Base-by-base conservation (phyloP, 768 basidiomycete genomes). In the Krasilnikovozyma curviuscula region DNA sequence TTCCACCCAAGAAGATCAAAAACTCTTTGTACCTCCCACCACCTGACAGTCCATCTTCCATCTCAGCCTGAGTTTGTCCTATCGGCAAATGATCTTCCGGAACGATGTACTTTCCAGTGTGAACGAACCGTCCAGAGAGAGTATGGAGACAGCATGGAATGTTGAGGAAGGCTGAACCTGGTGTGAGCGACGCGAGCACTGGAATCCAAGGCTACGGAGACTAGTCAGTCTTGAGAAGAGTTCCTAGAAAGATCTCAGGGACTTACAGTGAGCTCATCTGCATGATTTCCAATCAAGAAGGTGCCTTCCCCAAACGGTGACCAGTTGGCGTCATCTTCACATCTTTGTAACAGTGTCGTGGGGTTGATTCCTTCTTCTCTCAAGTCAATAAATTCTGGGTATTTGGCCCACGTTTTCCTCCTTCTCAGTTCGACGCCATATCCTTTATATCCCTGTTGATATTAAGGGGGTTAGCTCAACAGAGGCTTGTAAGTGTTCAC, bases 251-350 rank as follows among this genome's bases (percentile, higher is more conserved):
- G n/a, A n/a, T n/a, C n/a, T 34, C 18, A 16, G 28, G 3, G 23
- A 40, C 61, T 53, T 32, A 64, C 63, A 8, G 89, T 88, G 13
- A 97, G 69, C 57, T 97, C 89, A 66, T 97, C 89, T 0, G 88
- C 81, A 63, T 97, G 89, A 66, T 97, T 95, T 8, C 82, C 86
- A 42, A 97, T 81, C 50, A 97, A 64, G 65, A 93, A 97, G 2
- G 69, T 64, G 1, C 70, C 75, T 0, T 68, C 66, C 7, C 57
- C 59, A 40, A 74, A 59, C 43, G 62, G 60, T 21, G 66, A n/a
- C n/a, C n/a, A n/a, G n/a, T n/a, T n/a, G n/a, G n/a, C n/a, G n/a
- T n/a, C n/a, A n/a, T n/a, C n/a, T n/a, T n/a, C n/a, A n/a, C n/a
- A n/a, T n/a, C n/a, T n/a, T n/a, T n/a, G n/a, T n/a, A n/a, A n/a